Base-by-base conservation (phyloP, 1,139 yeast species). In the Zygosaccharomyces sapae region DNA sequence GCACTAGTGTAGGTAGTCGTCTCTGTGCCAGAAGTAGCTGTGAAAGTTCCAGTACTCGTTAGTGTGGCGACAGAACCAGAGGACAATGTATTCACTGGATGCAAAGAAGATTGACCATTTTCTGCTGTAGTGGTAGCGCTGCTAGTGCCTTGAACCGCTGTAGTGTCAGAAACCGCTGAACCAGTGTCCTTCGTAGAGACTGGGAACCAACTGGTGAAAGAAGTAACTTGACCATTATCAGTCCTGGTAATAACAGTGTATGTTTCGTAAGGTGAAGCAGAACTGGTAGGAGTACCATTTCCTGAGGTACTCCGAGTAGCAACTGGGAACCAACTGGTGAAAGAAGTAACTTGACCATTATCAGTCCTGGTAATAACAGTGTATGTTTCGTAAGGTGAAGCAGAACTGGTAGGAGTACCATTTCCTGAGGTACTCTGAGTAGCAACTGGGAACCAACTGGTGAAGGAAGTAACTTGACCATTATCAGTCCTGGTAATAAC, bases 271-370 rank as follows among this genome's bases (percentile, higher is more conserved):
- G 19, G 18, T 7, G 27, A 13, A 7, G 31, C 38, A 19, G 50
- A 41, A 6, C 45, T 43, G 5, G 53, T 45, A 7, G 45, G 19
- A 20, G 46, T 40, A 1, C 33, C 36, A 22, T 39, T 42, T 7
- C 40, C 33, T 5, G 48, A 20, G n/a, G 41, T 13, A 3, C 37
- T 43, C 9, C 33, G 10, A 7, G 57, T 54, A 2, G 52, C 43
- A 29, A 55, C 46, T 4, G 58, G 49, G 20, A 45, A 44, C 43
- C 44, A 53, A 20, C 50, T 49, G 30, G 58, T 55, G 40, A 41
- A 47, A 7, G 49, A 46, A 22, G 38, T 47, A 1, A 46, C 45
- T 43, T 38, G 39, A 8, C 54, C 54, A 41, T 50, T 37, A 27
- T 46, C 39, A 4, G 55, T 50, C 5, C 46, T 43, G 2, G 55